These are phyloP conservation scores for Neostapfia colusana DNA, from an alignment of 176 grass and related monocot species.

Conservation along the genomic window DNA sequence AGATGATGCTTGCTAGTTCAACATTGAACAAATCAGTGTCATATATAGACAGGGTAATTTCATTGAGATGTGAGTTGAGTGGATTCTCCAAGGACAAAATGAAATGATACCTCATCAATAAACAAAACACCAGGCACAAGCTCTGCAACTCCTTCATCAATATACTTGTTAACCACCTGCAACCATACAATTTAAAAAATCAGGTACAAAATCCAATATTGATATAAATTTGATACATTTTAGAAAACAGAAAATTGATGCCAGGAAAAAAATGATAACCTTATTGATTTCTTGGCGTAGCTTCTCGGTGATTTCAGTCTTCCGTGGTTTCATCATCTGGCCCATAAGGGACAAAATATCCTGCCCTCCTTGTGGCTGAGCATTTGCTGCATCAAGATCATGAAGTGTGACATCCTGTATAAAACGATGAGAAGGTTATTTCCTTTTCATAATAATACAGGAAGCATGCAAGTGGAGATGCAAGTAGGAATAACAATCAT, in stretches of 20 bases:
- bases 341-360: constrained; percentile 98
- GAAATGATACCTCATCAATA: constrained; percentile 80
- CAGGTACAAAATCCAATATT: not conserved
- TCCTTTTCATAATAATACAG: not conserved
- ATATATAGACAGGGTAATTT: not conserved
- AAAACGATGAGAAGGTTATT: constrained; percentile 32
- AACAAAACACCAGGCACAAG: constrained; percentile 93
- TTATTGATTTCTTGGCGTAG: constrained; percentile 94
- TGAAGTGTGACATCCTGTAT: constrained; percentile 86
- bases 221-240: not conserved
- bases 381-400: constrained; percentile 97
- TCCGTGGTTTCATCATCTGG: constrained; percentile 93
- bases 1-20: not conserved
- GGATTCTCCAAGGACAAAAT: constrained; percentile 18
- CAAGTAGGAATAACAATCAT: not conserved
- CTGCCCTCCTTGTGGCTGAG: constrained; percentile 95
- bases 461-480: not conserved
- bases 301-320: constrained; percentile 97
- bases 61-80: not conserved
- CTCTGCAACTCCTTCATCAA: constrained; percentile 94
- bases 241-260: constrained; percentile 11
- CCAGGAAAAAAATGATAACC: constrained; percentile 42
- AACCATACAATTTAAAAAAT: constrained; percentile 31
- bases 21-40: not conserved
- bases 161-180: constrained; percentile 89